phyloP scores from a whole-genome alignment of 768 basidiomycete species.

The Exidia glandulosa region DNA sequence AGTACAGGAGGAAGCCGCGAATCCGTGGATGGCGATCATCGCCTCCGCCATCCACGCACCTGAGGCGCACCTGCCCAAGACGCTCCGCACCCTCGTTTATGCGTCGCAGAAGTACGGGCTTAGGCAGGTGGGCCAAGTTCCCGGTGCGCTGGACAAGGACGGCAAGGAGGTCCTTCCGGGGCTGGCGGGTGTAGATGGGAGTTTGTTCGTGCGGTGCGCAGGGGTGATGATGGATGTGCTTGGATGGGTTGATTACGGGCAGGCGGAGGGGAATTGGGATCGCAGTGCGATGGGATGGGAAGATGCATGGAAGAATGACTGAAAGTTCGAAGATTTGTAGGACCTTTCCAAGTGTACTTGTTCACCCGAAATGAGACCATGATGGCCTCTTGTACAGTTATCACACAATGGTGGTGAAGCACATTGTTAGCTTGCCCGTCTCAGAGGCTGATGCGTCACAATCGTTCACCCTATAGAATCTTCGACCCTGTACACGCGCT shows the following conservation, averaged over 20 bases:
- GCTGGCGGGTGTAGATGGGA: conserved; percentile 37
- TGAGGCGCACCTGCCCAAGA: conserved; percentile 42
- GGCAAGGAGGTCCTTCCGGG: conserved; percentile 36
- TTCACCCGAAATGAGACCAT: no score
- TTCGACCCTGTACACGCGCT: no score
- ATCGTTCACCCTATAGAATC: no score
- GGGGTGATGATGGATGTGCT: conserved; percentile 44
- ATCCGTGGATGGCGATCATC: conserved; percentile 43
- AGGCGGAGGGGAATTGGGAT: conserved; percentile 42
- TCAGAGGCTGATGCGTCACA: no score
- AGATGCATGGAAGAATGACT: conserved; percentile 39
- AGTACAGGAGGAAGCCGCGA: conserved; percentile 27
- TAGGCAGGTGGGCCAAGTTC: conserved; percentile 26
- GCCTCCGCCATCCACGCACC: conserved; percentile 36
- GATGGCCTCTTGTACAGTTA: no score
- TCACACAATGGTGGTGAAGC: no score
- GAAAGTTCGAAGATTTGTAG: no score
- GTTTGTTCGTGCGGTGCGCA: conserved; percentile 45
- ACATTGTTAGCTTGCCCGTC: no score
- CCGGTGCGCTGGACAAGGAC: conserved; percentile 32
- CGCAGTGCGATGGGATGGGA: conserved; percentile 49
- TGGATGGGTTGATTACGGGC: conserved; percentile 45
- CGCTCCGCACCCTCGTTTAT: conserved; percentile 35
- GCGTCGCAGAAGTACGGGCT: conserved; percentile 38
- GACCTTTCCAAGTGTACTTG: no score